These are phyloP conservation scores for Cercospora citrullina DNA, from an alignment of 2,329 filamentous ascomycete species.

Conservation along the genomic window DNA sequence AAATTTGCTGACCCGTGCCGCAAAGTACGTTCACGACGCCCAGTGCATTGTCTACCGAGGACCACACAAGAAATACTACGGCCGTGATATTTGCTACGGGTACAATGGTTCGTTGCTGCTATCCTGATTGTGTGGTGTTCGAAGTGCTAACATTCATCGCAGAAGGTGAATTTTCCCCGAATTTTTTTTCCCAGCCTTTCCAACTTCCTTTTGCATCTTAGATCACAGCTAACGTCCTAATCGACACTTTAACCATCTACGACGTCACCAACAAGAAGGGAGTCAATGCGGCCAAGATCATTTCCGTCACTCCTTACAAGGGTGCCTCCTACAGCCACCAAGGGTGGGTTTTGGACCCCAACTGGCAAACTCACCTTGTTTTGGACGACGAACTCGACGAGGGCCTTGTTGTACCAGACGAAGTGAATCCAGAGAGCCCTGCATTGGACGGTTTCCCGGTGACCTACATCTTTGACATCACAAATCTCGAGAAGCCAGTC, in stretches of 20 bases:
- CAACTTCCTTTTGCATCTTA: too few relatives aligned
- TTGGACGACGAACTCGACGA: conserved; percentile 59
- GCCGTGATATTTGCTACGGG: conserved; percentile 53
- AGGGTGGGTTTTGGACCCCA: conserved; percentile 53
- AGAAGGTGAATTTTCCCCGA: too few relatives aligned
- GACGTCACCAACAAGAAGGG: conserved; percentile 49
- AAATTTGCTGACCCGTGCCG: not conserved
- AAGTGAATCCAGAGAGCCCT: conserved; percentile 19
- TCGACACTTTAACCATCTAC: conserved; percentile 41
- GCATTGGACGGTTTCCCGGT: conserved; percentile 22
- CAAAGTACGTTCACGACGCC: conserved; percentile 55
- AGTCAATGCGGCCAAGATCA: conserved; percentile 39
- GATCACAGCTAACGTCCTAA: too few relatives aligned
- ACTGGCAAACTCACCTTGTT: conserved; percentile 47
- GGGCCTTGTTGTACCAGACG: conserved; percentile 14
- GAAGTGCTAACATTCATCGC: too few relatives aligned
- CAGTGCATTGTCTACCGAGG: conserved; percentile 55
- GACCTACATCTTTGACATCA: conserved; percentile 56
- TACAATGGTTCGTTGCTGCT: conserved; percentile 41
- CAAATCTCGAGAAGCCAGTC: conserved; percentile 46
- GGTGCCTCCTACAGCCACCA: conserved; percentile 56
- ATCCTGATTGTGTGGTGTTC: too few relatives aligned
- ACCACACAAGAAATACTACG: conserved; percentile 48
- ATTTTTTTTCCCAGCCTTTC: too few relatives aligned
- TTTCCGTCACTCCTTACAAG: conserved; percentile 52